phyloP scores from a whole-genome alignment of 2,329 filamentous ascomycete species.

The Corinectria fuckeliana region DNA sequence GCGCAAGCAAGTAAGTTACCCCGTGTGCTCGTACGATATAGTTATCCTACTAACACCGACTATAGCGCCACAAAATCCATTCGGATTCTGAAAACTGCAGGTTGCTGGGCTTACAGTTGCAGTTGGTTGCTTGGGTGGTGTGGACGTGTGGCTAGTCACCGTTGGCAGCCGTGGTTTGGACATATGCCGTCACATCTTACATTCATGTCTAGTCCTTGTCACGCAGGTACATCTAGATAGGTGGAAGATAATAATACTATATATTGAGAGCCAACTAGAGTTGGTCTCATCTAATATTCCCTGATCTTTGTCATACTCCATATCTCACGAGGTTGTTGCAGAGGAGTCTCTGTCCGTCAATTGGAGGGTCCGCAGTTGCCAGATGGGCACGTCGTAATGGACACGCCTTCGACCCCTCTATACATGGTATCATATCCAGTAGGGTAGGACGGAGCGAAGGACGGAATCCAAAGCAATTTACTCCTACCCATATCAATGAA shows the following conservation, averaged over 20 bases:
- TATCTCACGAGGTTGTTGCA: not conserved
- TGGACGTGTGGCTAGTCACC: constrained; percentile 5
- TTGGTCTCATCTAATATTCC: constrained; percentile 29
- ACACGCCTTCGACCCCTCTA: not conserved
- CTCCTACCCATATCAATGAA: not conserved
- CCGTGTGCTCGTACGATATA: not conserved
- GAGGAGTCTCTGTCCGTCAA: too few species aligned
- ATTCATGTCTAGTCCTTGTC: constrained; percentile 32
- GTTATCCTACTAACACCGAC: constrained; percentile 23
- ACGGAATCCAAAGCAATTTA: not conserved
- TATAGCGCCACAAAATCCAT: constrained; percentile 60
- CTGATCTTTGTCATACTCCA: constrained; percentile 12
- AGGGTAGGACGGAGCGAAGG: too few species aligned
- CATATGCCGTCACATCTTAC: constrained; percentile 33
- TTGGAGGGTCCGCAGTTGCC: not conserved
- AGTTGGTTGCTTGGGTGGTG: constrained; percentile 14
- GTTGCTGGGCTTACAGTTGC: constrained; percentile 2
- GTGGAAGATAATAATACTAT: constrained; percentile 36
- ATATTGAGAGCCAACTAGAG: constrained; percentile 24
- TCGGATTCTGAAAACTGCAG: constrained; percentile 51
- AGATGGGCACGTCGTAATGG: not conserved
- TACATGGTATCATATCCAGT: not conserved
- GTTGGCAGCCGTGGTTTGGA: constrained; percentile 28
- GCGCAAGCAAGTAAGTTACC: constrained; percentile 89
- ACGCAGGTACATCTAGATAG: constrained; percentile 27